Evolutionary conservation across 768 basidiomycete genomes (phyloP), one percentile per base, ranked within the genome.

Genomic region (Grammothele lineata): DNA sequence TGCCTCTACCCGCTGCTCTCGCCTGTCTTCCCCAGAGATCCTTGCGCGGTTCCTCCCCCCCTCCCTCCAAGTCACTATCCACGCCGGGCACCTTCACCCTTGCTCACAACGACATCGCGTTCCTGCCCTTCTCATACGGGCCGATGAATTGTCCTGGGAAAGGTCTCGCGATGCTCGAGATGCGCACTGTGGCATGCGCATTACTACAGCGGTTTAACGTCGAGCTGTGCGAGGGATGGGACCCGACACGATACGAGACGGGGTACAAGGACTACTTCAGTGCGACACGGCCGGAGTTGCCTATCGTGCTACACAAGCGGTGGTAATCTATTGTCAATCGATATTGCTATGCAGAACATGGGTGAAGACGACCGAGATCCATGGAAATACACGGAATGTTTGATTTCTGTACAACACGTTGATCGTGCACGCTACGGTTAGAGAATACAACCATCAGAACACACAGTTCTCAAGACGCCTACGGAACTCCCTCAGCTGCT

Each of bases 131-230:
- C 53, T 73, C 71, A 18, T 58, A 62, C 35, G 78, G 78, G 0
- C 75, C 76, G 14, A 67, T 70, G 14, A 74, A 75, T 51, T 80
- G 80, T 53, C 70, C 66, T 8, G 78, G 77, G n/a, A 71, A 68
- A 52, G 53, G 70, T 59, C 61, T 74, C n/a, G 74, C 74, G 37
- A 55, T 66, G 48, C 56, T 58, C 25, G 67, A 70, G 50, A 47
- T 70, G 54, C 62, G 63, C 34, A 57, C 50, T 37, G 50, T 70
- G 19, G 21, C 67, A 12, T 55, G 57, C 24, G 32, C 62, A 19
- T 41, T 71, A 26, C 40, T 71, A 54, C 67, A 65, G 53, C 56
- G 57, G 43, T 66, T 69, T 40, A 59, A 67, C 19, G 52, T 68
- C 38, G 37, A 49, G 37, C 59, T 70, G 43, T 60, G 47, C 21